Evolutionary conservation across 2,329 filamentous ascomycete species (phyloP), one percentile per base, ranked within the genome.

Genomic region (Fusarium liriodendri): DNA sequence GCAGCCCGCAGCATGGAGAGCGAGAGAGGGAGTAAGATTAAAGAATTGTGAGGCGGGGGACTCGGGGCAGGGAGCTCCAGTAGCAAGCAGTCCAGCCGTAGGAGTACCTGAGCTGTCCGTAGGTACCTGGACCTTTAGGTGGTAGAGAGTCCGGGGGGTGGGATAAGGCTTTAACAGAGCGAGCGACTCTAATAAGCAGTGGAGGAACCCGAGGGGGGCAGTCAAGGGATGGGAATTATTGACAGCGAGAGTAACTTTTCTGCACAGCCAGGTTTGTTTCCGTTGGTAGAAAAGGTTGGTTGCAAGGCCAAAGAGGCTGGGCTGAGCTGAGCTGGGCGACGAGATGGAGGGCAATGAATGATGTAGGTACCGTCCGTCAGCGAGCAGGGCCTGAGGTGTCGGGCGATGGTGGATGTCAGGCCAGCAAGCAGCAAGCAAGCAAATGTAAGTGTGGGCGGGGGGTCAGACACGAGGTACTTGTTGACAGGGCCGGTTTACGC

Each of bases 21-120:
- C 22, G 40, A 57, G 32, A 69, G 61, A 69, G 67, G 67, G 71
- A 73, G 67, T 73, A 73, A 73, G 67, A 73, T 73, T 72, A 73
- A 74, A 72, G 71, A 72, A 73, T 73, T 62, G 64, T 62, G 60
- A 71, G 71, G 67, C 64, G 57, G 71, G 71, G 64, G 71, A 54
- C 45, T 74, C 62, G 57, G 71, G 63, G 60, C 60, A 52, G 64
- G 66, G 62, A 73, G 71, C 71, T 72, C 62, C 55, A 40, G 58
- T 20, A 50, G 71, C 62, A 73, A 64, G 27, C 60, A 62, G 73
- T 67, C 66, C 64, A 40, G 37, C 9, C 38, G 67, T 60, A 47
- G 42, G 29, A 27, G 37, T 61, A 52, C 47, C 47, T 52, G 25
- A 58, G 52, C 33, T 58, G 22, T 58, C 42, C 16, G 42, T 47